Evolutionary conservation across 306 rosid species (phyloP), one percentile per base, ranked within the genome.

Genomic region (Sindora glabra): DNA sequence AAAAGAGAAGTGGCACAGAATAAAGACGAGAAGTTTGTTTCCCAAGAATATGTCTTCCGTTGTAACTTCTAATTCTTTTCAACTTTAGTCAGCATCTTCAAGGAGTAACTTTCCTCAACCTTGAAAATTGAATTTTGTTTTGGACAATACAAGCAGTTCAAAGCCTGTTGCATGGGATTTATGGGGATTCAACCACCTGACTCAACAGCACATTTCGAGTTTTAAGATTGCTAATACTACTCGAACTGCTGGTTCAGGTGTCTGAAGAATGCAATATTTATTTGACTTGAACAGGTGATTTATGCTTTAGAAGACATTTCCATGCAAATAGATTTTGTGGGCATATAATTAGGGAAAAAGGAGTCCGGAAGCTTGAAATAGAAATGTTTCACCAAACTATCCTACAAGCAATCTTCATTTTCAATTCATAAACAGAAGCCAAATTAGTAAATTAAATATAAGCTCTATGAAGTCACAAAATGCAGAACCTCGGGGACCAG

Each of bases 391-490:
- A 58, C 34, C 10, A 25, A 48, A 21, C 46, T 38, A 48, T 56
- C 11, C 11, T 57, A 45, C 46, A 59, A 48, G 41, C 27, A 58
- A 11, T 42, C 36, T 66, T 36, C 12, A 45, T 21, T n/a, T 65
- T 51, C 50, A 65, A 50, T 42, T 64, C 37, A 46, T 51, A 51
- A 57, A 36, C 40, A 2, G 52, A 40, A 53, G 27, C 15, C 47
- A 25, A 7, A 26, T 25, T 24, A 37, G 17, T 18, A 11, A 36
- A 61, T n/a, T 2, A 2, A 26, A 26, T 48, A 61, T 39, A 48
- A 41, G 19, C 17, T 54, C 46, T 67, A 32, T 24, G 24, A 8
- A 62, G 33, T 68, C 16, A 49, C 52, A 62, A 62, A 29, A 64
- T 18, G 63, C 44, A 33, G 30, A 59, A 13, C 61, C 13, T 34